Conservation (phyloP, 176 grass and related monocot genomes). For the Carex cristatella region DNA sequence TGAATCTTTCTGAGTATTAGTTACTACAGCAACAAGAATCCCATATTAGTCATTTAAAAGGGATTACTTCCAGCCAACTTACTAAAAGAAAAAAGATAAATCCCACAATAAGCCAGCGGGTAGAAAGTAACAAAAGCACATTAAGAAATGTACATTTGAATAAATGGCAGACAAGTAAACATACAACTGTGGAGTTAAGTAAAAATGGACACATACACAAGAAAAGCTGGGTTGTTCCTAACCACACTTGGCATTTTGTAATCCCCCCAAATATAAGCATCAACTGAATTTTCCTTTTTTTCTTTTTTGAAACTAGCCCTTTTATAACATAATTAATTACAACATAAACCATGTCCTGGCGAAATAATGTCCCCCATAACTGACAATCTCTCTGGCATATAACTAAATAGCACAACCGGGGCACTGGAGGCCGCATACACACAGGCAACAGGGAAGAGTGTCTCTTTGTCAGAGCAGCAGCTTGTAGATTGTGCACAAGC, state of each 20-base stretch:
- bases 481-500: constrained; percentile 68
- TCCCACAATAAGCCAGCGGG: neutral
- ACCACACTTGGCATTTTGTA: neutral
- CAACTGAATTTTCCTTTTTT: neutral
- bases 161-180: neutral
- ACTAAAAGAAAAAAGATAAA: neutral
- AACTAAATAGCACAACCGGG: constrained; percentile 69
- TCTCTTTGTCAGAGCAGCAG: constrained; percentile 96
- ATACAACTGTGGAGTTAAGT: neutral
- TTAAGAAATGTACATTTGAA: constrained; percentile 1
- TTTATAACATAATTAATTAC: neutral
- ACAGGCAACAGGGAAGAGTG: constrained; percentile 61
- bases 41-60: neutral
- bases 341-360: neutral
- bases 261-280: neutral
- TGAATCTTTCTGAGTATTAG: neutral
- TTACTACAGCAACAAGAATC: neutral
- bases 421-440: constrained; percentile 96
- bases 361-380: neutral
- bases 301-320: neutral
- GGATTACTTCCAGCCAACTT: neutral
- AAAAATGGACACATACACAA: neutral
- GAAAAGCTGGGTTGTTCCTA: neutral
- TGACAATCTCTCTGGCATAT: neutral
- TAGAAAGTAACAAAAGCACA: neutral